These are phyloP conservation scores for Solanum bukasovii DNA, from an alignment of 257 asterid genomes.

Conservation along the genomic window DNA sequence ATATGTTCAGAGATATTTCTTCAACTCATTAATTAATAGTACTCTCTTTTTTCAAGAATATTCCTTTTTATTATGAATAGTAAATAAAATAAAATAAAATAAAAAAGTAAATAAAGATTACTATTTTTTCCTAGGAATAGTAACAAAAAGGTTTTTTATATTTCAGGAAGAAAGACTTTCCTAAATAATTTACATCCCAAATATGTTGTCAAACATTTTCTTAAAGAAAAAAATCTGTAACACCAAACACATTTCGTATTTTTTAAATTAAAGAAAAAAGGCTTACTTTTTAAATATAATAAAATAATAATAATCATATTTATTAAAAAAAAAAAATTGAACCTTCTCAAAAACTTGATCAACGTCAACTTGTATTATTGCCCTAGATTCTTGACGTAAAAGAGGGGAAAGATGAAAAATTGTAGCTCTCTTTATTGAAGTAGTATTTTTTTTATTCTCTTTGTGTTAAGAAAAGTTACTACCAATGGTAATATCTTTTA, in stretches of 20 bases:
- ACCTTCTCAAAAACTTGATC: background rate
- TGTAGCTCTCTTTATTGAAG: background rate
- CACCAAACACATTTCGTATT: background rate
- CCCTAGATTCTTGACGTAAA: background rate
- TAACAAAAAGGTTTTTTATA: background rate
- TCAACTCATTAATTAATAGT: background rate
- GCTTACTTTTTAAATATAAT: background rate
- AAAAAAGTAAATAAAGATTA: background rate
- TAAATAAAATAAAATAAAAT: background rate
- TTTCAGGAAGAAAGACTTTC: background rate
- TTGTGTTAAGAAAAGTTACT: background rate
- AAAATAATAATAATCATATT: too few relatives aligned
- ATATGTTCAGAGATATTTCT: background rate
- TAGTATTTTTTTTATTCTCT: background rate
- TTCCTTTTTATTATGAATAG: background rate
- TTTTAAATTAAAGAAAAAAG: background rate
- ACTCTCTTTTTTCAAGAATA: background rate
- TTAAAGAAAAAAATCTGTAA: background rate
- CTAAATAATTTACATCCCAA: background rate
- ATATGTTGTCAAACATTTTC: background rate
- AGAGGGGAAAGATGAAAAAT: background rate
- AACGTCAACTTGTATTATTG: background rate
- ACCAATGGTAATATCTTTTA: background rate
- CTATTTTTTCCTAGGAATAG: background rate
- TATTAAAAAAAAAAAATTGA: too few relatives aligned